These are phyloP conservation scores for Colletotrichum cereale DNA, from an alignment of 2,329 filamentous ascomycete genomes.

Conservation along the genomic window DNA sequence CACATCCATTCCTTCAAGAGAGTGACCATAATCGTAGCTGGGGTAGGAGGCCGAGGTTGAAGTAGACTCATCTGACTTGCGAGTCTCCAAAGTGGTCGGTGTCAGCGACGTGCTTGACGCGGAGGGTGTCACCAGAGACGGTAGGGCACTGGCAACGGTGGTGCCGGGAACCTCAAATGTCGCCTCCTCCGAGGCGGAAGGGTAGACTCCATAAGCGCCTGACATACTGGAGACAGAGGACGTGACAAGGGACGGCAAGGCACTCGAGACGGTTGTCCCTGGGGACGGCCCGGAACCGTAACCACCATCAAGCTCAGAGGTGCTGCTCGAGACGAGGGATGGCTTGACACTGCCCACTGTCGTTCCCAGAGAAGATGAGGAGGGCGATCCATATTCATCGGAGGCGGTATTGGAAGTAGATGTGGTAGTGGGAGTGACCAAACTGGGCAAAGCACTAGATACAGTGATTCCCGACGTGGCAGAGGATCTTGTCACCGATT, in stretches of 20 bases:
- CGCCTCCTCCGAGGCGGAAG: background rate
- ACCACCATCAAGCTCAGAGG: conserved; percentile 14
- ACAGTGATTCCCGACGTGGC: conserved; percentile 10
- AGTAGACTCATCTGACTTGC: conserved; percentile 3
- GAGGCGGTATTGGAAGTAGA: background rate
- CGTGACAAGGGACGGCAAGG: background rate
- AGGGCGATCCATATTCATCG: conserved; percentile 1
- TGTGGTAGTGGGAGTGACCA: background rate
- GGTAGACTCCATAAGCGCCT: conserved; percentile 6
- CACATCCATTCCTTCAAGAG: background rate
- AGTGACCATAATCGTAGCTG: conserved; percentile 15
- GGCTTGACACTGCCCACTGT: conserved; percentile 27
- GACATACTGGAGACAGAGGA: conserved; percentile 1
- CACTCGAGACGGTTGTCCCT: conserved; percentile 10
- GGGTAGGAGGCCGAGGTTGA: conserved; percentile 10
- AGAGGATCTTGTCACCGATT: background rate
- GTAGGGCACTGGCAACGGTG: conserved; percentile 17
- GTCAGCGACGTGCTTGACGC: background rate
- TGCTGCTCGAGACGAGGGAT: background rate
- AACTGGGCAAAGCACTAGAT: conserved; percentile 11
- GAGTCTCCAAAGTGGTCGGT: conserved; percentile 21
- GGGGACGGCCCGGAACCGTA: conserved; percentile 5
- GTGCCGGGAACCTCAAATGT: background rate
- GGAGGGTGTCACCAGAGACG: conserved; percentile 21
- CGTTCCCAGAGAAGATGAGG: background rate